Evolutionary conservation across 2,329 filamentous ascomycete species (phyloP), one percentile per base, ranked within the genome.

Genomic region (Xylaria sp.): DNA sequence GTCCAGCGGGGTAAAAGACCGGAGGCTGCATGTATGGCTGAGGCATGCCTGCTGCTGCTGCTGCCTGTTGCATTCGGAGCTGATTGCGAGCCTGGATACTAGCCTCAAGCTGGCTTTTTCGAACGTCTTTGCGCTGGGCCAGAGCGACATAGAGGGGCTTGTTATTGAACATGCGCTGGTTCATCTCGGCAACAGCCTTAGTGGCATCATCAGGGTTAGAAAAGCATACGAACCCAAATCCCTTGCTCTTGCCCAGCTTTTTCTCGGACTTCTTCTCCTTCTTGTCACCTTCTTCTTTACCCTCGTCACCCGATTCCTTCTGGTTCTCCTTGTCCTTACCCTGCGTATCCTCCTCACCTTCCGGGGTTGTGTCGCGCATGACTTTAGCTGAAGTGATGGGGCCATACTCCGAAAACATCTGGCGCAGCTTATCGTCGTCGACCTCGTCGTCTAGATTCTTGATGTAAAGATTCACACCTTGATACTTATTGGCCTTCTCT

Each of bases 221-320:
- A 88, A 99, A 99, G 92, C 96, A 99, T 80, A 99, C 96, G 83
- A 99, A 99, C 78, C 96, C 96, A 82, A 99, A 99, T 82, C 96
- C 96, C 89, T 98, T 99, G 91, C 94, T 97, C 92, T 98, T 98
- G 82, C 96, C 96, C 70, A 97, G 88, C 85, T 88, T 90, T 82
- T 87, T 88, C 72, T 89, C 87, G 39, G 83, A 79, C 78, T 86
- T 88, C 78, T 89, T 88, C 83, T 84, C 86, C 82, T 90, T 89
- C 79, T 89, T 85, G 43, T 89, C 86, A 67, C 84, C 81, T 62
- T 83, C 81, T 72, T 88, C 83, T 73, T 85, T 83, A 70, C 83
- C 77, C 76, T 88, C 84, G 70, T 88, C 86, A 68, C 83, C 80
- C 41, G 80, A 78, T 43, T 86, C 83, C 71, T 83, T 80, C 63